phyloP scores from a whole-genome alignment of 2,329 filamentous ascomycete genomes.

The Botrytis medusae region DNA sequence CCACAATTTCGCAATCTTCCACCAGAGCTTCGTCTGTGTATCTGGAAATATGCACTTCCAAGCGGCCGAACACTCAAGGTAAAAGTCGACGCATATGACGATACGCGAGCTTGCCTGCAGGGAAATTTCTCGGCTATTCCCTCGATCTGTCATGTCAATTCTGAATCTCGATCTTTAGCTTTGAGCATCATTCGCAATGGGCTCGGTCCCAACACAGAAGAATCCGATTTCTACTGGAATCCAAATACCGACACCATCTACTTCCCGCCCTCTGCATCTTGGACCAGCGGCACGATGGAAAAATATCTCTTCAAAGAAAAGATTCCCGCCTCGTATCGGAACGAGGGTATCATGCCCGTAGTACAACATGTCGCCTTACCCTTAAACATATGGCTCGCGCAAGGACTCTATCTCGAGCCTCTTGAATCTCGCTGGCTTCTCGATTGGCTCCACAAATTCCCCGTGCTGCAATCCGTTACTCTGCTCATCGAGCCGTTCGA shows the following conservation, averaged over 20 bases:
- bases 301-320: not conserved
- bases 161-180: slow-evolving; percentile 16
- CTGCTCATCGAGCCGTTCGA: slow-evolving; percentile 11
- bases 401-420: slow-evolving; percentile 2
- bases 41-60: slow-evolving; percentile 8
- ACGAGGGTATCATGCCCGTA: not conserved
- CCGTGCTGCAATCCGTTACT: not conserved
- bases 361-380: not conserved
- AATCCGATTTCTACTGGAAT: slow-evolving; percentile 13
- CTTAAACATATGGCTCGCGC: not conserved
- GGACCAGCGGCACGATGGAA: slow-evolving; percentile 5
- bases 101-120: not conserved
- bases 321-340: not conserved
- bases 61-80: slow-evolving; percentile 1
- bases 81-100: slow-evolving; percentile 3
- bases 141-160: slow-evolving; percentile 24
- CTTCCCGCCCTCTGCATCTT: slow-evolving; percentile 6
- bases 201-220: not conserved
- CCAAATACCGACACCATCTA: slow-evolving; percentile 9
- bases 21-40: slow-evolving; percentile 1
- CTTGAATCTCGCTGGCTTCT: not conserved
- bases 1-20: slow-evolving; percentile 1
- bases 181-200: not conserved
- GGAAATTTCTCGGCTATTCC: slow-evolving; percentile 26
- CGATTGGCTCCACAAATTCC: not conserved